These are phyloP conservation scores for Liriodendron chinense DNA, from an alignment of 164 flowering plant species.

Conservation along the genomic window DNA sequence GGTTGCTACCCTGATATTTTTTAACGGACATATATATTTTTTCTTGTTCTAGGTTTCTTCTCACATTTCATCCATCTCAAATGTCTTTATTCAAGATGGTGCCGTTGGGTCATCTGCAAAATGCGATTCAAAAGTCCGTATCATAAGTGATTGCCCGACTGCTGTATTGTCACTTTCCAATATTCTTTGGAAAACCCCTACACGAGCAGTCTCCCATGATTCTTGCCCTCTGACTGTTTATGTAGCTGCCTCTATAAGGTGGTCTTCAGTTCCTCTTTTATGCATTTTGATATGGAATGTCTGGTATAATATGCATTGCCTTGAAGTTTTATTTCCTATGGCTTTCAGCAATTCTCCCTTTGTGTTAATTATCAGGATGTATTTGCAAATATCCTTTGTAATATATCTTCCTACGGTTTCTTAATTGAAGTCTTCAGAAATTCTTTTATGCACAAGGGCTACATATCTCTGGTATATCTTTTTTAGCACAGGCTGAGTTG, in stretches of 20 bases:
- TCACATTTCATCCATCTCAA: conserved; percentile 43
- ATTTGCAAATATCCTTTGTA: not conserved
- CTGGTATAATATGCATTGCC: not conserved
- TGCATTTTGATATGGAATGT: not conserved
- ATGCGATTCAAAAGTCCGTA: conserved; percentile 48
- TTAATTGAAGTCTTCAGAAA: too few relatives aligned
- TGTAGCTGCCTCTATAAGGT: conserved; percentile 49
- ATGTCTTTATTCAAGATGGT: conserved; percentile 56
- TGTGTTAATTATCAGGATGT: not conserved
- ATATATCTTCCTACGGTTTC: not conserved
- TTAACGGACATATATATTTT: not conserved
- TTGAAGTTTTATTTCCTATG: not conserved
- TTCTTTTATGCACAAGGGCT: too few relatives aligned
- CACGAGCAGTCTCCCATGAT: conserved; percentile 60
- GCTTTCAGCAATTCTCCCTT: not conserved
- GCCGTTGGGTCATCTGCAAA: conserved; percentile 46
- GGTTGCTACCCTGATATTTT: not conserved
- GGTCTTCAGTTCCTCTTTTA: not conserved
- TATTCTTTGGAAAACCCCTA: conserved; percentile 41
- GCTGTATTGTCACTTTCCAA: conserved; percentile 40
- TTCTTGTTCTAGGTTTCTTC: conserved; percentile 35
- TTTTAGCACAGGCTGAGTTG: too few relatives aligned
- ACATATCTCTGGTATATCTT: too few relatives aligned
- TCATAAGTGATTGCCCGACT: conserved; percentile 52
- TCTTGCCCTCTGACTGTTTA: conserved; percentile 54